These are phyloP conservation scores for Globisporangium canariense DNA, from an alignment of 352 stramenopile genomes.

Conservation along the genomic window DNA sequence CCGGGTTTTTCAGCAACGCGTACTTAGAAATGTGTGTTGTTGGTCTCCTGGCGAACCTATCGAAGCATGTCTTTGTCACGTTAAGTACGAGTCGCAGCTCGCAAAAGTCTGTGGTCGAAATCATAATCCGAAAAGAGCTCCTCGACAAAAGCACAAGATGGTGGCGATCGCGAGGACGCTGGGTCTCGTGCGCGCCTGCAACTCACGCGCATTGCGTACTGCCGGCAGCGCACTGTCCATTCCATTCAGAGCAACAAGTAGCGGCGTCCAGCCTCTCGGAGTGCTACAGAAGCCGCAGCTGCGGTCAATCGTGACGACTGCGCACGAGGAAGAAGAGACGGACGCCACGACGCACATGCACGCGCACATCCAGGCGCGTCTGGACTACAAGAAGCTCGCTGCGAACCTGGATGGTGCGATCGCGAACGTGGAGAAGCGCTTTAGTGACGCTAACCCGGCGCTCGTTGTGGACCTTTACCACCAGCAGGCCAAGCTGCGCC, in stretches of 20 bases:
- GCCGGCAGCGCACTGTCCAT: not conserved
- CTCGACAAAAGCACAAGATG: slow-evolving; percentile 11
- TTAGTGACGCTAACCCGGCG: slow-evolving; percentile 59
- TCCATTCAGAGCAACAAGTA: not conserved
- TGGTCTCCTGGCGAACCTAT: too few species aligned
- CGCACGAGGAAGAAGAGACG: slow-evolving; percentile 17
- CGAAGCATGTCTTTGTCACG: not conserved
- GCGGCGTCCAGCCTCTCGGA: not conserved
- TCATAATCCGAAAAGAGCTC: slow-evolving; percentile 9
- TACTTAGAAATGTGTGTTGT: not conserved
- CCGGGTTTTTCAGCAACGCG: not conserved
- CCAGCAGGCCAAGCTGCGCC: slow-evolving; percentile 44
- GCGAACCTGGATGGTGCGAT: slow-evolving; percentile 51
- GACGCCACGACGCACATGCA: slow-evolving; percentile 40
- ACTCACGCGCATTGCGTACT: not conserved
- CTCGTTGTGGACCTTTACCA: slow-evolving; percentile 69
- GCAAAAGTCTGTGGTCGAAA: not conserved
- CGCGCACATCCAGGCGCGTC: slow-evolving; percentile 57
- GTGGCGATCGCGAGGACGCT: slow-evolving; percentile 11
- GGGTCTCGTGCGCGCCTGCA: slow-evolving; percentile 2
- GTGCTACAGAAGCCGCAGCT: not conserved
- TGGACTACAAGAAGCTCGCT: slow-evolving; percentile 76
- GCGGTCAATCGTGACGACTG: slow-evolving; percentile 28
- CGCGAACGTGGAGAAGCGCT: slow-evolving; percentile 60
- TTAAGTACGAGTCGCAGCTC: not conserved